Evolutionary conservation across 305 asterid species (phyloP).

Genomic region (Fraxinus ornus): DNA sequence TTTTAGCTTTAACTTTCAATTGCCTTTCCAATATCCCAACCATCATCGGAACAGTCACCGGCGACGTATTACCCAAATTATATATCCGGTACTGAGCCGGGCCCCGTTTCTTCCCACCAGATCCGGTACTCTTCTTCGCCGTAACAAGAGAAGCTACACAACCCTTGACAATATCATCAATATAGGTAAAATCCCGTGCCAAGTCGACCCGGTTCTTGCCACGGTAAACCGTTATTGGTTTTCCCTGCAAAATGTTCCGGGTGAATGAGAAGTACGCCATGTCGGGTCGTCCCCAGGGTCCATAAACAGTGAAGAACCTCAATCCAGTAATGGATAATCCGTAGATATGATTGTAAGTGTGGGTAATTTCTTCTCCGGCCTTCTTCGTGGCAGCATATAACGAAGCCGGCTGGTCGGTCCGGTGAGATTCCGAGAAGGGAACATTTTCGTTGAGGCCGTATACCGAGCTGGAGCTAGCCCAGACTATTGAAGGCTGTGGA

Average conservation of each 20-base stretch:
- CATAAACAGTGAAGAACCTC: constrained; percentile 13
- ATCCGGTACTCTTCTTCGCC: constrained; percentile 11
- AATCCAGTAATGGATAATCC: constrained; percentile 14
- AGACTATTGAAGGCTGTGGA: neutral
- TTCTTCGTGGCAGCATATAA: constrained; percentile 11
- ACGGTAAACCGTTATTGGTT: constrained; percentile 8
- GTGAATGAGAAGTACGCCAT: constrained; percentile 13
- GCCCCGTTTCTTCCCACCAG: constrained; percentile 20
- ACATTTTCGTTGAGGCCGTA: constrained; percentile 1
- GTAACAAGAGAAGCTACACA: constrained; percentile 1
- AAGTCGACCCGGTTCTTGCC: constrained; percentile 9
- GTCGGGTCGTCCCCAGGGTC: constrained; percentile 16
- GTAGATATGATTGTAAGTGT: constrained; percentile 12
- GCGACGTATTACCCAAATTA: constrained; percentile 15
- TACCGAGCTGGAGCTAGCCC: constrained; percentile 17
- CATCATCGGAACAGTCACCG: constrained; percentile 19
- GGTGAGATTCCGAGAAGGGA: constrained; percentile 2
- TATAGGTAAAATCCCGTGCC: constrained; percentile 14
- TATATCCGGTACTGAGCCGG: constrained; percentile 14
- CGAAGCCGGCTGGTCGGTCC: constrained; percentile 9
- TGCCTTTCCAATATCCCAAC: constrained; percentile 8
- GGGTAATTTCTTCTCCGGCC: constrained; percentile 15
- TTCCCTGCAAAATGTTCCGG: constrained; percentile 4
- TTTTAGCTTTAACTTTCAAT: constrained; percentile 15
- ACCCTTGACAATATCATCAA: constrained; percentile 16